These are phyloP conservation scores for Schoenoplectus triqueter DNA, from an alignment of 202 grass and related monocot species.

Conservation along the genomic window DNA sequence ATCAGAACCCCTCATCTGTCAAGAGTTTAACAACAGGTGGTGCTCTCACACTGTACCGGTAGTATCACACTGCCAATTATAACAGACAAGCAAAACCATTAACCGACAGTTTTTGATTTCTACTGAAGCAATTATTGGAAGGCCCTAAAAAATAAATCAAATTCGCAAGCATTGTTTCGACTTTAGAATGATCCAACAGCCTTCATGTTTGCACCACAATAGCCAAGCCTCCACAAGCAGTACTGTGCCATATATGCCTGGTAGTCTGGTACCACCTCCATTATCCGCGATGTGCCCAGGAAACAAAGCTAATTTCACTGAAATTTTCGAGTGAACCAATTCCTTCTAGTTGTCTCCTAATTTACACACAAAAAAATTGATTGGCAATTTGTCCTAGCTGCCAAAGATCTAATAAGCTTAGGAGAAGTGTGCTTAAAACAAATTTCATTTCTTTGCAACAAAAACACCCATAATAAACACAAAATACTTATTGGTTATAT, in stretches of 20 bases:
- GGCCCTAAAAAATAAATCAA: no score
- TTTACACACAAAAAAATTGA: neutral
- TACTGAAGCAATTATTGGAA: neutral
- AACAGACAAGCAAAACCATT: neutral
- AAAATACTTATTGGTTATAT: neutral
- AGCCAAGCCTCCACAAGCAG: neutral
- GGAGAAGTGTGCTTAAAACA: neutral
- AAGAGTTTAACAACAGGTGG: neutral
- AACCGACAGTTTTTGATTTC: neutral
- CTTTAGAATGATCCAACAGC: neutral
- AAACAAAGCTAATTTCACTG: neutral
- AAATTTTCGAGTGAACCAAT: neutral
- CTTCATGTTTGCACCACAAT: slow-evolving; percentile 20
- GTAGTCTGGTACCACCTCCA: neutral
- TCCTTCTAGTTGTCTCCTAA: slow-evolving; percentile 3
- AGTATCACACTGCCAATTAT: neutral
- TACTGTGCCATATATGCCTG: neutral
- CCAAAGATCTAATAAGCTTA: neutral
- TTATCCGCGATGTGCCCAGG: neutral
- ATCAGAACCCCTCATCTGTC: neutral
- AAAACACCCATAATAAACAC: neutral
- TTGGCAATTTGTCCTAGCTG: neutral
- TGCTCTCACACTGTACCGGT: neutral
- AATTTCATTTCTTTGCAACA: neutral
- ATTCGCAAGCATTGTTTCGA: slow-evolving; percentile 3